Conservation (phyloP, 2,329 filamentous ascomycete species). For the Dothistroma septosporum region DNA sequence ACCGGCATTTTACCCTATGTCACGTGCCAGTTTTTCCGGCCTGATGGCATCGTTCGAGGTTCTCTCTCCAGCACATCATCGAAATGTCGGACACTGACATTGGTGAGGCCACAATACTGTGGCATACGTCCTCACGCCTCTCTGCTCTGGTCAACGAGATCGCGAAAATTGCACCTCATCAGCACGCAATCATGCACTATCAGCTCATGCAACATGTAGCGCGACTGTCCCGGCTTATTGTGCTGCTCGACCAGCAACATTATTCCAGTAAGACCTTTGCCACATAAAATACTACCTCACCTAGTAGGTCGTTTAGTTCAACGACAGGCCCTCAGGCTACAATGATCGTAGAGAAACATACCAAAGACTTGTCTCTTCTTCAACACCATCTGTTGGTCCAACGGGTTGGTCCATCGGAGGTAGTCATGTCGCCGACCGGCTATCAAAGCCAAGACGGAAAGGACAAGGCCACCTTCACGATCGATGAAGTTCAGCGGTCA, state of each 20-base stretch:
- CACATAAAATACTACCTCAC: neutral
- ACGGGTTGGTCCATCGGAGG: neutral
- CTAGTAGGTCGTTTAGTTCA: neutral
- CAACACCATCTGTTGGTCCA: neutral
- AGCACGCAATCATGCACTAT: neutral
- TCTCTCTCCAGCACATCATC: too few species aligned
- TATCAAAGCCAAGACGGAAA: neutral
- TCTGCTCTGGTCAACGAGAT: neutral
- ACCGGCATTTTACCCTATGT: too few species aligned
- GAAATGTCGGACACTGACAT: too few species aligned
- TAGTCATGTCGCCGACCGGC: neutral
- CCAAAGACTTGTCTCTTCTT: neutral
- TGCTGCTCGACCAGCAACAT: neutral
- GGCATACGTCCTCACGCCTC: too few species aligned
- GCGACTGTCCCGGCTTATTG: neutral
- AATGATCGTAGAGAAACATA: neutral
- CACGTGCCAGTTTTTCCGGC: too few species aligned
- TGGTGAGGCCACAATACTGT: too few species aligned
- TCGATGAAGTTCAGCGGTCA: neutral
- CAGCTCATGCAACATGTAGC: neutral
- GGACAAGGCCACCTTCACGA: neutral
- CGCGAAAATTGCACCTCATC: neutral
- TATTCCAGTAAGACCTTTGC: neutral
- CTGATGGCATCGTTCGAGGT: too few species aligned
- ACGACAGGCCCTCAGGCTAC: neutral